Base-by-base conservation (phyloP, 169 alveolate genomes). In the Eimeria sp. region DNA sequence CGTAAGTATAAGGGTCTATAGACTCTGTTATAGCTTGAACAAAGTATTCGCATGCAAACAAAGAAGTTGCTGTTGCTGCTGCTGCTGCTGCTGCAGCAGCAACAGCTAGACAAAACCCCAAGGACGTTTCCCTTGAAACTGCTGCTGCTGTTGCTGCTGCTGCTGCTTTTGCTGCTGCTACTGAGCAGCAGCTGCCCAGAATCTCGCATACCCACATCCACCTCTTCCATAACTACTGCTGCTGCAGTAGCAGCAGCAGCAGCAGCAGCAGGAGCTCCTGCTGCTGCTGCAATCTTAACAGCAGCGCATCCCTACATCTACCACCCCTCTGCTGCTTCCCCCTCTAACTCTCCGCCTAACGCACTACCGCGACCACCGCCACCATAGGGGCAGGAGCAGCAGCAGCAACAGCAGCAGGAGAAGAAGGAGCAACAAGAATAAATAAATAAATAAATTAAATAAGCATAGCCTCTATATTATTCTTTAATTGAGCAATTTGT, bases 21-120 rank as follows among this genome's bases (percentile, higher is more conserved):
- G 40, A 34, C 34, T 65, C 34, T 0, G 0, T 65, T 18, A 25
- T 65, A 18, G 76, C 16, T 65, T 7, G 43, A 16, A 18, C 16
- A 65, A 18, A 13, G 63, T 54, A 54, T 13, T 54, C 63, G 63
- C 63, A 10, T 54, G 18, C 63, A 13, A 65, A 9, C 76, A 18
- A 65, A 65, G 10, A 10, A 65, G 76, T 65, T 34, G 40, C 40
- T 34, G 40, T 34, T 34, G 40, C 40, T 34, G 40, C 40, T 65
- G 76, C 76, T 65, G 76, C 76, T 65, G 76, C 76, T 65, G 76
- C 76, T 3, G 76, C 76, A 65, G 76, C 76, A 65, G 76, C 76
- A 65, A 27, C 76, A 65, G 76, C n/a, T 9, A n/a, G 43, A 14
- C 13, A 18, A 65, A n/a, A 18, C 34, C 16, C 22, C 14, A 65